Evolutionary conservation across 352 stramenopile species (phyloP).

Genomic region (Phytophthora sp.): DNA sequence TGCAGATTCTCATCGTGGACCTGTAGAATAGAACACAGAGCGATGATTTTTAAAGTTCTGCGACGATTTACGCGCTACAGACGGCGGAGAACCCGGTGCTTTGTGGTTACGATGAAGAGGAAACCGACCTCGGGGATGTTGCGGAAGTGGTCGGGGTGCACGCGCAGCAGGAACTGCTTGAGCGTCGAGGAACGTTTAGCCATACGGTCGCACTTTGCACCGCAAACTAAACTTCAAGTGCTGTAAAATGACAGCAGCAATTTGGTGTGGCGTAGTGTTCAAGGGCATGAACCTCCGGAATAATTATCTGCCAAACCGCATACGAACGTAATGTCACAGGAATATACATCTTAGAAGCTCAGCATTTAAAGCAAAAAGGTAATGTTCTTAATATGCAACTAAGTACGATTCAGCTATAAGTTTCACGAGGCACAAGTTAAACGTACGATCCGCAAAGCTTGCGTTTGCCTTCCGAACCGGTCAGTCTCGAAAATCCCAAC

Average conservation of each 20-base stretch:
- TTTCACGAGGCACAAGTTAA: constrained; percentile 11
- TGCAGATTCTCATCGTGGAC: constrained; percentile 76
- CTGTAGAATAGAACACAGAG: constrained; percentile 12
- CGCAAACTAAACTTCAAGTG: constrained; percentile 42
- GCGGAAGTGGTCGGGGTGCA: constrained; percentile 75
- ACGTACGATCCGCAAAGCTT: constrained; percentile 32
- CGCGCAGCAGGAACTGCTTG: constrained; percentile 77
- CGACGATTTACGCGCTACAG: neutral
- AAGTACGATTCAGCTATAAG: constrained; percentile 31
- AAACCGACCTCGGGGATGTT: constrained; percentile 44
- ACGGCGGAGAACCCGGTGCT: neutral
- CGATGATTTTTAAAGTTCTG: neutral
- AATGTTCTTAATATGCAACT: neutral
- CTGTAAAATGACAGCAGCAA: constrained; percentile 19
- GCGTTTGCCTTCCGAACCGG: constrained; percentile 21
- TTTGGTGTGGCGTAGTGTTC: constrained; percentile 20
- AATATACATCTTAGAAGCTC: neutral
- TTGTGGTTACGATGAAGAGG: too few relatives aligned
- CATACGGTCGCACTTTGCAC: constrained; percentile 29
- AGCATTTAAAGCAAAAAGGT: neutral
- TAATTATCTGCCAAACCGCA: constrained; percentile 6
- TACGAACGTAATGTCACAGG: constrained; percentile 2
- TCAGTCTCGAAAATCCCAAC: constrained; percentile 48
- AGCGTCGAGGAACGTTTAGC: constrained; percentile 57
- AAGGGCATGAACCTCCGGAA: constrained; percentile 41